phyloP scores from a whole-genome alignment of 1,284 basidiomycete species.

The Blastosporella zonata region DNA sequence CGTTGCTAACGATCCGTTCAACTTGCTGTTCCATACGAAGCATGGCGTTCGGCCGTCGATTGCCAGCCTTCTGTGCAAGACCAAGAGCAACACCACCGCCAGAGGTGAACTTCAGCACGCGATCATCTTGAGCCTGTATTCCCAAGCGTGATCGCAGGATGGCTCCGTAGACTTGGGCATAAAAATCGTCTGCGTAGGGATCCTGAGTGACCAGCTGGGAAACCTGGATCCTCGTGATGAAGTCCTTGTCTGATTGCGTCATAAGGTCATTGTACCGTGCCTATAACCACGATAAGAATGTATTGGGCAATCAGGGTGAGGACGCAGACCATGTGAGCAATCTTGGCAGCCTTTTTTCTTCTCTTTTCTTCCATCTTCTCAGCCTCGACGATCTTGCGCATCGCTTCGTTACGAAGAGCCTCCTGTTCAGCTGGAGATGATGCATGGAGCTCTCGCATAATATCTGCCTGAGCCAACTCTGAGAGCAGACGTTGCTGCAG shows the following conservation, averaged over 20 bases:
- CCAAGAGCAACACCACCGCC: constrained; percentile 83
- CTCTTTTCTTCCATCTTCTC: constrained; percentile 84
- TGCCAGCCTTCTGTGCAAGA: constrained; percentile 60
- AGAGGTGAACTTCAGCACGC: constrained; percentile 79
- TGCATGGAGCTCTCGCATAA: constrained; percentile 56
- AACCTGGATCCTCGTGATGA: constrained; percentile 98
- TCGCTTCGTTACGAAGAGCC: constrained; percentile 68
- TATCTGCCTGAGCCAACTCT: constrained; percentile 69
- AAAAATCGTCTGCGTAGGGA: constrained; percentile 97
- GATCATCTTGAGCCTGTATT: constrained; percentile 64
- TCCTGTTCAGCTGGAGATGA: constrained; percentile 62
- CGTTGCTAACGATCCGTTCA: constrained; percentile 92
- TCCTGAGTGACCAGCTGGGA: constrained; percentile 96
- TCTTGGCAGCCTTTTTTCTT: constrained; percentile 77
- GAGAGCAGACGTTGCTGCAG: constrained; percentile 69
- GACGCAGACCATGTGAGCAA: constrained; percentile 72
- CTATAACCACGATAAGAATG: constrained; percentile 39
- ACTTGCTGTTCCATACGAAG: constrained; percentile 97
- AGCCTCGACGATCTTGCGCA: constrained; percentile 84
- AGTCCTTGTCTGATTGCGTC: constrained; percentile 99
- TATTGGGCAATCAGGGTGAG: constrained; percentile 2
- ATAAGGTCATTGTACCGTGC: constrained; percentile 97
- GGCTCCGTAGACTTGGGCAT: constrained; percentile 94
- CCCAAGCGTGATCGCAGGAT: constrained; percentile 77
- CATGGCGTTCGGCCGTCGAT: constrained; percentile 89